phyloP scores from a whole-genome alignment of 2,329 filamentous ascomycete species.

The Fusarium piperis region DNA sequence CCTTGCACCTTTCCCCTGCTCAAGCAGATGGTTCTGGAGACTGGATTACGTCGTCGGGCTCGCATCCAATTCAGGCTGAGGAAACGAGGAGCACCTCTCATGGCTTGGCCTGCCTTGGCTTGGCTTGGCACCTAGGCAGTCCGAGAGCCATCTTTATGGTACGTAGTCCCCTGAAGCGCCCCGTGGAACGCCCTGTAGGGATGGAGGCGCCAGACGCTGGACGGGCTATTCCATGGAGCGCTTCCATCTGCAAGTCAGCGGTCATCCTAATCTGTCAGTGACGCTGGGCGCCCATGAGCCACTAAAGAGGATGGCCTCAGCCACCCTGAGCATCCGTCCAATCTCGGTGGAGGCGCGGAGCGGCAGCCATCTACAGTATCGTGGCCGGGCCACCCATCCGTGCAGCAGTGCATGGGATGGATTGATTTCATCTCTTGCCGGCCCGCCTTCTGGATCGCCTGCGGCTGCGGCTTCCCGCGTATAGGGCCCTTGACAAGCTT shows the following conservation, averaged over 20 bases:
- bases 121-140: slow-evolving; percentile 3
- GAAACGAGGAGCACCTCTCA: not conserved
- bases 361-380: slow-evolving; percentile 9
- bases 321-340: slow-evolving; percentile 10
- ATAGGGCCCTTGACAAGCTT: not conserved
- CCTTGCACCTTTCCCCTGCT: slow-evolving; percentile 16
- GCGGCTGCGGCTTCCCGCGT: slow-evolving; percentile 15
- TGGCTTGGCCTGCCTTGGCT: slow-evolving; percentile 3
- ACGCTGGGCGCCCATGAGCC: slow-evolving; percentile 24
- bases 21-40: not conserved
- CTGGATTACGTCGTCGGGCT: slow-evolving; percentile 8
- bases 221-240: not conserved
- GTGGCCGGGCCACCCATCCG: no score
- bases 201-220: not conserved
- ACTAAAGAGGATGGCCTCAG: slow-evolving; percentile 18
- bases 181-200: slow-evolving; percentile 4
- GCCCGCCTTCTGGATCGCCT: not conserved
- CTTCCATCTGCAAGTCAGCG: slow-evolving; percentile 1
- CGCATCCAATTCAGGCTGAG: not conserved
- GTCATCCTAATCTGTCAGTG: slow-evolving; percentile 3
- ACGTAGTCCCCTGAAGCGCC: slow-evolving; percentile 5
- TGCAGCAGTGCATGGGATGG: not conserved
- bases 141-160: not conserved
- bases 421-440: not conserved
- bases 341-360: slow-evolving; percentile 21